These are phyloP conservation scores for Quercus lobata DNA, from an alignment of 331 rosid genomes.

Conservation along the genomic window DNA sequence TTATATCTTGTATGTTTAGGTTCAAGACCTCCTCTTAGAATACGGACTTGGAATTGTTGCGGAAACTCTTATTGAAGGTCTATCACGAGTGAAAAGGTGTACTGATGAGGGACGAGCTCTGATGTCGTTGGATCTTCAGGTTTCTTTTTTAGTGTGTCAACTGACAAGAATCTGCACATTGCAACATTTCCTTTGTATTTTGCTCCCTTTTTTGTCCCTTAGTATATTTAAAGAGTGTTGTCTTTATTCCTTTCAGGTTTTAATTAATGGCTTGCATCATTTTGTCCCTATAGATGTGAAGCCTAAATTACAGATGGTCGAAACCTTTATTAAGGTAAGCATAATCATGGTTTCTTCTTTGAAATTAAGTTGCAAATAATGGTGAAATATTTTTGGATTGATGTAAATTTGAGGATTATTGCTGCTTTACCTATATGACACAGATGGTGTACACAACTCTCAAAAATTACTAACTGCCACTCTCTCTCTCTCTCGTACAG, in stretches of 20 bases:
- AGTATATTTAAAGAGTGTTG: constrained; percentile 8
- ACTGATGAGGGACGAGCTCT: constrained; percentile 97
- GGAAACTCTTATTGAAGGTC: constrained; percentile 89
- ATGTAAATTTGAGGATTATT: constrained; percentile 13
- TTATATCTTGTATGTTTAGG: constrained; percentile 37
- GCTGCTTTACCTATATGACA: constrained; percentile 16
- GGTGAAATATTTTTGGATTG: constrained; percentile 5
- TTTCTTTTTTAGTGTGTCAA: constrained; percentile 13
- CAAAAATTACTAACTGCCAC: constrained; percentile 4
- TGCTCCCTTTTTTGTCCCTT: constrained; percentile 15
- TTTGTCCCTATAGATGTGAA: constrained; percentile 69
- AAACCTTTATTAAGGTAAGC: constrained; percentile 87
- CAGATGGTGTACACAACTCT: constrained; percentile 1
- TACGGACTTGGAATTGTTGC: constrained; percentile 83
- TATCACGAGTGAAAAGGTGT: constrained; percentile 93
- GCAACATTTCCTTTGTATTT: not conserved
- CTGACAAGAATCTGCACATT: not conserved
- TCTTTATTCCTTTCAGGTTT: constrained; percentile 58
- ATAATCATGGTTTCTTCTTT: not conserved
- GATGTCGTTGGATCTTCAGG: constrained; percentile 98
- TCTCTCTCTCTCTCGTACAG: constrained; percentile 32
- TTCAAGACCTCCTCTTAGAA: constrained; percentile 68
- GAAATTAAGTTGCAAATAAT: not conserved
- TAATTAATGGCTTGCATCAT: constrained; percentile 94
- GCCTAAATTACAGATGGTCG: constrained; percentile 85